Percentiles rank a stretch among this genome's conserved stretches.
phyloP scores from a whole-genome alignment of 2,329 filamentous ascomycete genomes.

The Xylaria sp. region DNA sequence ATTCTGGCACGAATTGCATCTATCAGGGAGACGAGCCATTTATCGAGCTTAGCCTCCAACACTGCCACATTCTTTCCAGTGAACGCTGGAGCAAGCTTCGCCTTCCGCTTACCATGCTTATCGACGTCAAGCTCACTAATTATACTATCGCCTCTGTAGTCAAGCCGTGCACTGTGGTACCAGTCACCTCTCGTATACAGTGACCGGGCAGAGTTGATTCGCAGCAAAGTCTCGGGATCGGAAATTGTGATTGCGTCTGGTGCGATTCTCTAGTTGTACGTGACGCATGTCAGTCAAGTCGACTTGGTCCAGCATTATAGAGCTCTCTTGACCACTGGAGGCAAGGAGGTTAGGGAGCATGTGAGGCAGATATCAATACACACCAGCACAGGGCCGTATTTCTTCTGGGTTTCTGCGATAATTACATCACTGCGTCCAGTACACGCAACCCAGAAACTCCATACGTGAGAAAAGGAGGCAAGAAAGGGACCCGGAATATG shows the following conservation, averaged over 20 bases:
- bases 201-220: slow-evolving; percentile 45
- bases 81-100: slow-evolving; percentile 42
- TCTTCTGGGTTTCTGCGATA: slow-evolving; percentile 36
- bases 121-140: slow-evolving; percentile 40
- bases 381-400: slow-evolving; percentile 42
- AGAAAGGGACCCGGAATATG: slow-evolving; percentile 45
- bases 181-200: slow-evolving; percentile 43
- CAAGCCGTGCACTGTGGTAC: slow-evolving; percentile 42
- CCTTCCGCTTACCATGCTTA: slow-evolving; percentile 45
- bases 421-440: slow-evolving; percentile 34
- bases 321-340: not conserved
- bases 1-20: slow-evolving; percentile 37
- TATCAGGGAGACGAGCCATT: slow-evolving; percentile 38
- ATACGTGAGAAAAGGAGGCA: slow-evolving; percentile 45
- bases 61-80: slow-evolving; percentile 42
- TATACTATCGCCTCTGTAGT: slow-evolving; percentile 42
- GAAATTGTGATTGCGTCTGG: slow-evolving; percentile 43
- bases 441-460: slow-evolving; percentile 36
- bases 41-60: slow-evolving; percentile 43
- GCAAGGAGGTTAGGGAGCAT: not conserved
- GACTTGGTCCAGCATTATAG: not conserved
- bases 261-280: slow-evolving; percentile 35
- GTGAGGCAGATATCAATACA: not conserved
- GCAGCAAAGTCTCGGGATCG: slow-evolving; percentile 42
- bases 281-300: not conserved